phyloP scores from a whole-genome alignment of 2,329 filamentous ascomycete genomes.

The Beauveria bassiana region DNA sequence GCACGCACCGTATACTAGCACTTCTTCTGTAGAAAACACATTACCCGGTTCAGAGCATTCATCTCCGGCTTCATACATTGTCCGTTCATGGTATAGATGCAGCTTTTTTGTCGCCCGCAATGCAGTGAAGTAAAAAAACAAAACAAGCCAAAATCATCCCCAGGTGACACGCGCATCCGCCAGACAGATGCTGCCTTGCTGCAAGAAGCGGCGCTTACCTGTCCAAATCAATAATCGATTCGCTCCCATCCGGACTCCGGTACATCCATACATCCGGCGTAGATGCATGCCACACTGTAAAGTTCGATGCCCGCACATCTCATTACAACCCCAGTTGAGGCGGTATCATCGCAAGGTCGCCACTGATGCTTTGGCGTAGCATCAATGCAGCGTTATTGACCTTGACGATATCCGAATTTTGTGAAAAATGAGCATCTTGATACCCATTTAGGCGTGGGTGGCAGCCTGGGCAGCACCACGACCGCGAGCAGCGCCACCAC shows the following conservation, averaged over 20 bases:
- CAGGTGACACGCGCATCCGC: neutral
- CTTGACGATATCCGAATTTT: neutral
- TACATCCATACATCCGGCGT: neutral
- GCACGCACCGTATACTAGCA: constrained; percentile 3
- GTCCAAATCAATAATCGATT: constrained; percentile 12
- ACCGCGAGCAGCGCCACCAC: constrained; percentile 58
- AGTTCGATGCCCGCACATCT: neutral
- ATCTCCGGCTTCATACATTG: constrained; percentile 7
- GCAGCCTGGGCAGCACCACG: constrained; percentile 49
- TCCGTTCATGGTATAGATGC: constrained; percentile 13
- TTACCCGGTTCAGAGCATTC: constrained; percentile 5
- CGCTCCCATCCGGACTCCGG: constrained; percentile 13
- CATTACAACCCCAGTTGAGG: constrained; percentile 1
- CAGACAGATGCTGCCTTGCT: neutral
- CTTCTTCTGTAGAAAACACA: constrained; percentile 9
- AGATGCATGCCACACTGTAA: neutral
- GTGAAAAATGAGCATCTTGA: neutral
- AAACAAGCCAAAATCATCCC: constrained; percentile 9
- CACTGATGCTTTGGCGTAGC: neutral
- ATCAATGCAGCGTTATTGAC: neutral
- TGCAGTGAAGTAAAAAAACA: constrained; percentile 12
- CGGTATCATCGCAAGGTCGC: neutral
- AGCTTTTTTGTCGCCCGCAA: constrained; percentile 12
- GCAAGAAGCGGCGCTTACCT: neutral
- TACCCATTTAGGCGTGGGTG: constrained; percentile 39